A percentile compares a stretch with the other conserved stretches of the same genome.
These are phyloP conservation scores for Capronia americana DNA, from an alignment of 2,329 filamentous ascomycete species.

Conservation along the genomic window DNA sequence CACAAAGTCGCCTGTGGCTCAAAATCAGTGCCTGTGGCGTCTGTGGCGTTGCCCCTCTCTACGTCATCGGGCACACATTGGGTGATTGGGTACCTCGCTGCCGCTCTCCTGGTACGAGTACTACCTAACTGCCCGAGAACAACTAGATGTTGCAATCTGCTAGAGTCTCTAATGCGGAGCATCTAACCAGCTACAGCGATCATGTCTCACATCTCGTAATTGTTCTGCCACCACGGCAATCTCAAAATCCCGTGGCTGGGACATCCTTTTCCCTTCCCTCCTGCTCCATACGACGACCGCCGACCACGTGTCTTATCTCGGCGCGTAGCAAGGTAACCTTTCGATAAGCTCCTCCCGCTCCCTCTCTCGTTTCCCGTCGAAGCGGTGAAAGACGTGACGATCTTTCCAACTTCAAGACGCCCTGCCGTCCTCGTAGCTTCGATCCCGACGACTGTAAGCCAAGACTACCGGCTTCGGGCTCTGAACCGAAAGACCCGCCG, in stretches of 20 bases:
- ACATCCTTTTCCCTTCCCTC: background rate
- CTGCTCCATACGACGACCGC: background rate
- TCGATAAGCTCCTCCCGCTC: background rate
- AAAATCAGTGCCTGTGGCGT: background rate
- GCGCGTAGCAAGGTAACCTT: background rate
- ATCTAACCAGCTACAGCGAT: background rate
- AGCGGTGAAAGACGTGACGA: background rate
- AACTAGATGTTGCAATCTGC: background rate
- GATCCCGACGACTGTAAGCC: background rate
- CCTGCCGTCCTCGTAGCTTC: background rate
- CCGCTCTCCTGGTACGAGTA: background rate
- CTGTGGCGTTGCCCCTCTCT: background rate
- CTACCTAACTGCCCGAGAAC: background rate
- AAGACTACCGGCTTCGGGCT: constrained; percentile 7
- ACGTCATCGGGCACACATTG: background rate
- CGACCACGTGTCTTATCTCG: constrained; percentile 5
- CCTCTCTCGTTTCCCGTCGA: background rate
- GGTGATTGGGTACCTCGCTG: background rate
- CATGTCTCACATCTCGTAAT: constrained; percentile 6
- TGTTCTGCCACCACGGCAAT: constrained; percentile 1
- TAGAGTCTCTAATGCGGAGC: background rate
- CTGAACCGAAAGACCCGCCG: constrained; percentile 5
- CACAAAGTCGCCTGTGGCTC: background rate
- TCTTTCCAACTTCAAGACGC: background rate
- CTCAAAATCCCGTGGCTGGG: background rate